Evolutionary conservation across 2,329 filamentous ascomycete genomes (phyloP).

Genomic region (Amauroascus niger): DNA sequence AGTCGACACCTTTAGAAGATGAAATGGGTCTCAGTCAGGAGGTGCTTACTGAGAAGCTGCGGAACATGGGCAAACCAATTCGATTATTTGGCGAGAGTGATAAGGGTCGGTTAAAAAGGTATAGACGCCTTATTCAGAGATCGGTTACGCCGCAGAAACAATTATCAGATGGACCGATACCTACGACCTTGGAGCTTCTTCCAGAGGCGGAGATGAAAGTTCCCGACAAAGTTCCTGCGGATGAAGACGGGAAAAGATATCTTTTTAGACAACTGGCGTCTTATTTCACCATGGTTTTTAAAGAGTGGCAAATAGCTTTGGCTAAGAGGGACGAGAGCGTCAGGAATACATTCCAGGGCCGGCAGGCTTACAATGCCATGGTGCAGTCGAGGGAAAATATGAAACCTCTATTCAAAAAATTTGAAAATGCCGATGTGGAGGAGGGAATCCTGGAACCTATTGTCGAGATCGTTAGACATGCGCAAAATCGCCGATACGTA

Average conservation of each 20-base stretch:
- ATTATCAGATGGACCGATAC: constrained; percentile 68
- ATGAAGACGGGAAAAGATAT: constrained; percentile 56
- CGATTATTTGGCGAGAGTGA: constrained; percentile 75
- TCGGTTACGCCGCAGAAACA: constrained; percentile 30
- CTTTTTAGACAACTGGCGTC: constrained; percentile 81
- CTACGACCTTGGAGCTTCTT: constrained; percentile 69
- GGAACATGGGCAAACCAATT: constrained; percentile 62
- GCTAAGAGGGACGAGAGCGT: constrained; percentile 47
- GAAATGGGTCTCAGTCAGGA: constrained; percentile 60
- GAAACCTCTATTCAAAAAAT: constrained; percentile 77
- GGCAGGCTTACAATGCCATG: constrained; percentile 75
- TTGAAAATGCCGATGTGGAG: constrained; percentile 72
- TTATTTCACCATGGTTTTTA: constrained; percentile 93
- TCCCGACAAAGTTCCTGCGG: constrained; percentile 50
- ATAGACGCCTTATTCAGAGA: constrained; percentile 50
- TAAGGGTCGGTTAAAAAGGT: constrained; percentile 57
- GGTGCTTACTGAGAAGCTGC: constrained; percentile 58
- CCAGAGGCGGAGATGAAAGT: constrained; percentile 86
- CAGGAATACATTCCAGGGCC: constrained; percentile 66
- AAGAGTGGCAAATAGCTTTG: constrained; percentile 74
- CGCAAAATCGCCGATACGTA: constrained; percentile 84
- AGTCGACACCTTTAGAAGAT: constrained; percentile 24
- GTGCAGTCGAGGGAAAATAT: constrained; percentile 78
- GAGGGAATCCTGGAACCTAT: constrained; percentile 71
- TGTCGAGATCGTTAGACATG: constrained; percentile 81